Conservation (phyloP, 306 rosid genomes). For the Trichosanthes cucumerina region DNA sequence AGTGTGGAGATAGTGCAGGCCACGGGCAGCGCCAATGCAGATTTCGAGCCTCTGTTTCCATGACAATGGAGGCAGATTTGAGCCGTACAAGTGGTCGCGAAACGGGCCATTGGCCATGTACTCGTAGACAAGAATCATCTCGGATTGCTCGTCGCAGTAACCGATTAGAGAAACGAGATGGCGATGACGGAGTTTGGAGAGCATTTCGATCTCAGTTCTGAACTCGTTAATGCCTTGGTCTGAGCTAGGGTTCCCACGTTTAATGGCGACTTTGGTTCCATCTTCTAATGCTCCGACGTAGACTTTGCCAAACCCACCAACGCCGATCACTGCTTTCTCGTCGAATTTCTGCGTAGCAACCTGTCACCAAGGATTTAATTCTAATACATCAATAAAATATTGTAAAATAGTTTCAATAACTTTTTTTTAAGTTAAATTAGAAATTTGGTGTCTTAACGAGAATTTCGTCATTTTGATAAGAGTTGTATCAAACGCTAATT, state of each 20-base stretch:
- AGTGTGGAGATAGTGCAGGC: constrained; percentile 82
- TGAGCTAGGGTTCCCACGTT: constrained; percentile 56
- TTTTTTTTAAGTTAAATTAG: too few species aligned
- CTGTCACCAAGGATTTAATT: background rate
- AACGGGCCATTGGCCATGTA: constrained; percentile 80
- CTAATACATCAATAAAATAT: too few species aligned
- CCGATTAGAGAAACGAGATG: constrained; percentile 83
- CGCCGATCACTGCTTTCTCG: constrained; percentile 61
- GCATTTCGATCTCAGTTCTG: constrained; percentile 65
- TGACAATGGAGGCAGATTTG: constrained; percentile 37
- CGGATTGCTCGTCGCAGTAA: constrained; percentile 59
- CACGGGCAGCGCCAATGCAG: constrained; percentile 83
- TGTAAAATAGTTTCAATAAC: too few species aligned
- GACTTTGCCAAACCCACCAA: constrained; percentile 86
- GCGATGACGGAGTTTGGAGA: constrained; percentile 74
- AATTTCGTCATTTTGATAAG: too few species aligned
- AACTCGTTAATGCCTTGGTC: constrained; percentile 80
- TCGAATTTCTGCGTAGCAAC: constrained; percentile 51
- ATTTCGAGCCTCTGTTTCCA: constrained; percentile 80
- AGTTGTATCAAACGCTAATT: too few species aligned
- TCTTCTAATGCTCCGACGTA: constrained; percentile 57
- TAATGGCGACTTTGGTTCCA: constrained; percentile 61
- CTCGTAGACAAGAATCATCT: constrained; percentile 84
- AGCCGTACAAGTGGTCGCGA: constrained; percentile 62
- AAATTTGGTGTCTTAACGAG: too few species aligned